Conservation (phyloP, 2,329 filamentous ascomycete species). For the Phyllosticta ampelicida region DNA sequence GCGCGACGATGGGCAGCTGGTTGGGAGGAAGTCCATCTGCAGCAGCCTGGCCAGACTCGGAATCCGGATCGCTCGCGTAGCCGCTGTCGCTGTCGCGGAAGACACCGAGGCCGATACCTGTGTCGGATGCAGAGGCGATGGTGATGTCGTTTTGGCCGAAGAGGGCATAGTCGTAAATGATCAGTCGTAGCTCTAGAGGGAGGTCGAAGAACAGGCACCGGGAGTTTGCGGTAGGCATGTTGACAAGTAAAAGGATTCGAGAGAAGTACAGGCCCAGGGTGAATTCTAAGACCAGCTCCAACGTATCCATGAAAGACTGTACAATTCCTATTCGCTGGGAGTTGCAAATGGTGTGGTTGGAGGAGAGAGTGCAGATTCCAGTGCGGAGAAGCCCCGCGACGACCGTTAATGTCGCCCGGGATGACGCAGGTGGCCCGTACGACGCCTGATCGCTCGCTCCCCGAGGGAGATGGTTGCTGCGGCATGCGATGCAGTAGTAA, state of each 20-base stretch:
- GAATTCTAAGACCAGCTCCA: not conserved
- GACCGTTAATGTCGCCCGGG: not conserved
- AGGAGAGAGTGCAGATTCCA: not conserved
- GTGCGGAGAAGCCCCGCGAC: not conserved
- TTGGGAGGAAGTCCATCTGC: constrained; percentile 25
- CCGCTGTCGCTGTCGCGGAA: constrained; percentile 23
- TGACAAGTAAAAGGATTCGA: not conserved
- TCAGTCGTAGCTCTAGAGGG: constrained; percentile 31
- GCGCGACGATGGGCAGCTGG: constrained; percentile 18
- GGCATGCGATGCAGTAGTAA: not conserved
- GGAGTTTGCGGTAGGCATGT: not conserved
- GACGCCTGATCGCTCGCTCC: too few relatives aligned
- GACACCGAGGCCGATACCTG: constrained; percentile 3
- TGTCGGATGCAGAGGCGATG: constrained; percentile 19
- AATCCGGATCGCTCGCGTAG: constrained; percentile 15
- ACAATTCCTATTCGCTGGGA: not conserved
- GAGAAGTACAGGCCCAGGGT: not conserved
- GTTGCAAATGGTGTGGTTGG: not conserved
- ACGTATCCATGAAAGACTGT: not conserved
- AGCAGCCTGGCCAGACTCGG: constrained; percentile 5
- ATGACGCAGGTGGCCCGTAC: not conserved
- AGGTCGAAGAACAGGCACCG: constrained; percentile 18
- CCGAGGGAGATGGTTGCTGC: not conserved
- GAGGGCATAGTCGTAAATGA: constrained; percentile 32
- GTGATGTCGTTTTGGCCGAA: constrained; percentile 27